Percentiles rank a stretch among this genome's conserved stretches.
Evolutionary conservation across 805 yeast species (phyloP).

Genomic region (Lachancea kluyveri): DNA sequence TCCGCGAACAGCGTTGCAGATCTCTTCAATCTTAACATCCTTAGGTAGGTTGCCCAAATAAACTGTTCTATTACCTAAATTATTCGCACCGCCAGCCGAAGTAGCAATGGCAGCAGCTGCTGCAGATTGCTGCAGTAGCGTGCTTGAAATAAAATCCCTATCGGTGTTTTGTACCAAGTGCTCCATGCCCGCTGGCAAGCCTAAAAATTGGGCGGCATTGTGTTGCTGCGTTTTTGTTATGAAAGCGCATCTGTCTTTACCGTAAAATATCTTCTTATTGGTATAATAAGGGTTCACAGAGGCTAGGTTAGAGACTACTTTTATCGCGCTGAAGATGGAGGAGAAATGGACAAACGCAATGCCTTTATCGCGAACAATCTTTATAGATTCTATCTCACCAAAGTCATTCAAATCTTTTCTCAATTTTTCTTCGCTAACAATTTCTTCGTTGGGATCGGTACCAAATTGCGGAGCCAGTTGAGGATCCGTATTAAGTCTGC

Average conservation of each 20-base stretch:
- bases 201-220: conserved; percentile 91
- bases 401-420: conserved; percentile 58
- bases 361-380: conserved; percentile 72
- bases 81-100: conserved; percentile 87
- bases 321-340: conserved; percentile 77
- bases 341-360: conserved; percentile 89
- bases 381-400: conserved; percentile 83
- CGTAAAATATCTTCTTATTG: conserved; percentile 78
- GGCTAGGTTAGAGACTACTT: conserved; percentile 73
- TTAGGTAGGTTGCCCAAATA: conserved; percentile 87
- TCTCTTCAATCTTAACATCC: conserved; percentile 83
- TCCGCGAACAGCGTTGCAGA: conserved; percentile 94
- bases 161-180: conserved; percentile 68
- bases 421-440: conserved; percentile 55
- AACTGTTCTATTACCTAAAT: conserved; percentile 89
- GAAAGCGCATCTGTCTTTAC: conserved; percentile 92
- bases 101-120: conserved; percentile 98
- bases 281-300: conserved; percentile 57
- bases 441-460: conserved; percentile 13
- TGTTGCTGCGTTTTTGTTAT: conserved; percentile 94
- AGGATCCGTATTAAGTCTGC: conserved; percentile 58
- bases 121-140: conserved; percentile 86
- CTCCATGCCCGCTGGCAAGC: conserved; percentile 85
- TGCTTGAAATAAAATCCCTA: conserved; percentile 52
- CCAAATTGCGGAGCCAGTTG: conserved; percentile 12